These are phyloP conservation scores for Paramecium sonneborni DNA, from an alignment of 73 alveolate genomes.

Conservation along the genomic window DNA sequence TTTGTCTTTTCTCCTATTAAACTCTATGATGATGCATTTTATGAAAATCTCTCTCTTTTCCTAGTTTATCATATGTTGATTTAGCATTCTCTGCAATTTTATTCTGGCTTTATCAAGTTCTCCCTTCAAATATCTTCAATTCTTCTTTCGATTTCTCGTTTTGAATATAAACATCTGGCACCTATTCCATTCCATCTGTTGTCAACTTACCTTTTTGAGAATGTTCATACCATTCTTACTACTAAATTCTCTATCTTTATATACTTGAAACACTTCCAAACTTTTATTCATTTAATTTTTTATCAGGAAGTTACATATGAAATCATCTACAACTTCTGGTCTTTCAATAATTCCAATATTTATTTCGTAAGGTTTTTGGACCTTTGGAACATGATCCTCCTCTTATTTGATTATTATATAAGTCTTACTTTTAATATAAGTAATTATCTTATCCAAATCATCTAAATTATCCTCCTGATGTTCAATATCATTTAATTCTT, in stretches of 20 bases:
- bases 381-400: too few relatives aligned
- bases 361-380: too few relatives aligned
- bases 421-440: too few relatives aligned
- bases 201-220: conserved; percentile 97
- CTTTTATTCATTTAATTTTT: conserved; percentile 94
- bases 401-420: too few relatives aligned
- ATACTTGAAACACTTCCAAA: conserved; percentile 89
- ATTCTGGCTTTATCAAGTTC: conserved; percentile 90
- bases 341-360: too few relatives aligned
- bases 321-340: conserved; percentile 98
- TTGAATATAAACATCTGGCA: conserved; percentile 97
- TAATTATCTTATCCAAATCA: neutral
- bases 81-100: conserved; percentile 92
- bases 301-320: conserved; percentile 96
- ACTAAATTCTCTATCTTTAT: too few relatives aligned
- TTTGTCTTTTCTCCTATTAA: conserved; percentile 90
- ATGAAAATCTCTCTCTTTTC: conserved; percentile 98
- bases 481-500: conserved; percentile 47
- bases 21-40: conserved; percentile 99
- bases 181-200: conserved; percentile 91
- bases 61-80: conserved; percentile 95
- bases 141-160: conserved; percentile 95
- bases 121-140: conserved; percentile 84
- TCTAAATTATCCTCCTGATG: neutral
- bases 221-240: conserved; percentile 96